Conservation (phyloP, 148 eudicot genomes). For the Mesembryanthemum crystallinum region DNA sequence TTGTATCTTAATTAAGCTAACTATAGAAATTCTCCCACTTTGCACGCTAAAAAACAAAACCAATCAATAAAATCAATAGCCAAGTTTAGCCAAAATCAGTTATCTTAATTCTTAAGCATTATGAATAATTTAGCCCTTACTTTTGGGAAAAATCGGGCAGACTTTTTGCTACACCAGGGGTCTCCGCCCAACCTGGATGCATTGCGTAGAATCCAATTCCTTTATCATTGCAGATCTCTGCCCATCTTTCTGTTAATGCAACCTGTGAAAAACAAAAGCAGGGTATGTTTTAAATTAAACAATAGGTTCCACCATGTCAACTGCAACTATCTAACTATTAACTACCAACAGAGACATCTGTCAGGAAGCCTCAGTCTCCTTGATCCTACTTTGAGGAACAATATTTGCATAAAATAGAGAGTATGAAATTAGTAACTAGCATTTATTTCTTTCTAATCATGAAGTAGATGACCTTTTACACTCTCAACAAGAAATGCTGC, state of each 20-base stretch:
- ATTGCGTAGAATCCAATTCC: conserved; percentile 71
- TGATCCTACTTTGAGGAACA: too few species aligned
- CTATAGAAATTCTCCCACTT: too few species aligned
- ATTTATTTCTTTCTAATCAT: too few species aligned
- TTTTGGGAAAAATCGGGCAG: conserved; percentile 69
- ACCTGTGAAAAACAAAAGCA: conserved; percentile 41
- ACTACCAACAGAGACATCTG: too few species aligned
- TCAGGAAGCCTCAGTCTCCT: neutral
- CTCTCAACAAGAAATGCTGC: too few species aligned
- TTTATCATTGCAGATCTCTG: conserved; percentile 55
- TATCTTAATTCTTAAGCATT: neutral
- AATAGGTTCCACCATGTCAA: neutral
- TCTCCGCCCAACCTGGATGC: conserved; percentile 99
- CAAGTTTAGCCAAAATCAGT: too few species aligned
- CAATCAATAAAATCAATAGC: too few species aligned
- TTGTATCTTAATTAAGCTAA: too few species aligned
- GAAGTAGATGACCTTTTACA: too few species aligned
- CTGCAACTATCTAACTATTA: neutral
- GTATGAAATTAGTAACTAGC: too few species aligned
- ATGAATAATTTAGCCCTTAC: conserved; percentile 34
- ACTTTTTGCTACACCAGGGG: conserved; percentile 81
- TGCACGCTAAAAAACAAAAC: too few species aligned
- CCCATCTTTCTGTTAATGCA: conserved; percentile 91
- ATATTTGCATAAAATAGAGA: too few species aligned
- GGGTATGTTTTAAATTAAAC: neutral